Evolutionary conservation across 1,284 basidiomycete species (phyloP).

Genomic region (Ganoderma lucidum): DNA sequence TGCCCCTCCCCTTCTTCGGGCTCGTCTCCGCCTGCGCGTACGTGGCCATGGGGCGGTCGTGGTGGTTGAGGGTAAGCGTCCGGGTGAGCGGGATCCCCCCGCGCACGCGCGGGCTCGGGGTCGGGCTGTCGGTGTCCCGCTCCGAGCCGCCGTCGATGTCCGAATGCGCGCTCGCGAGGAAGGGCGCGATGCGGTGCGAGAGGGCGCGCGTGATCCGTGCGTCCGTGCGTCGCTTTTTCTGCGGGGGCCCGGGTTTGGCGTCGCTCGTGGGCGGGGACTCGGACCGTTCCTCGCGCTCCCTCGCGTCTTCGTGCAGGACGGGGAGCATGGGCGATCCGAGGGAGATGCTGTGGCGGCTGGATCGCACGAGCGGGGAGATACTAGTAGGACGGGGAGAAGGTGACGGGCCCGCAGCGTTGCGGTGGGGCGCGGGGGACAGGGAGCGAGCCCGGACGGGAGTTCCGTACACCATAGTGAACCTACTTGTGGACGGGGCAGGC

Average conservation of each 20-base stretch:
- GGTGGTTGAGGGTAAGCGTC: neutral
- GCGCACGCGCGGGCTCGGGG: slow-evolving; percentile 7
- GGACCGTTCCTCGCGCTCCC: slow-evolving; percentile 8
- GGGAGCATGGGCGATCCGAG: slow-evolving; percentile 27
- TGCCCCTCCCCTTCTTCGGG: neutral
- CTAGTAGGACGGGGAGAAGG: slow-evolving; percentile 23
- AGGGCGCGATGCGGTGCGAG: slow-evolving; percentile 30
- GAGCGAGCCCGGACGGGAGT: neutral
- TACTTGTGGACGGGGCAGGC: slow-evolving; percentile 13
- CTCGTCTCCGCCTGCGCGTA: neutral
- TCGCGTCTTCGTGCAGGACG: slow-evolving; percentile 30
- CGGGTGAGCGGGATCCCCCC: slow-evolving; percentile 6
- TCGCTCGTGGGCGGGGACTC: no score
- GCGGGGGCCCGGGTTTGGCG: slow-evolving; percentile 17
- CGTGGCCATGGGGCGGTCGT: neutral
- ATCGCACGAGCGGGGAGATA: slow-evolving; percentile 30
- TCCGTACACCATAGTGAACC: neutral
- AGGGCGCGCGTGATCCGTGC: slow-evolving; percentile 32
- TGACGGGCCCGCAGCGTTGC: neutral
- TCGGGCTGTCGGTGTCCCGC: slow-evolving; percentile 1
- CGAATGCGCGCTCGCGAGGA: slow-evolving; percentile 14
- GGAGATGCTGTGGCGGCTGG: slow-evolving; percentile 20
- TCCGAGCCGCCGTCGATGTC: slow-evolving; percentile 4
- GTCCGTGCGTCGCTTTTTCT: slow-evolving; percentile 31
- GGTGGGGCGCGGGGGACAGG: neutral